Evolutionary conservation across 108 stramenopile species (phyloP), one percentile per base, ranked within the genome.

Genomic region (Skeletonema menzelii): DNA sequence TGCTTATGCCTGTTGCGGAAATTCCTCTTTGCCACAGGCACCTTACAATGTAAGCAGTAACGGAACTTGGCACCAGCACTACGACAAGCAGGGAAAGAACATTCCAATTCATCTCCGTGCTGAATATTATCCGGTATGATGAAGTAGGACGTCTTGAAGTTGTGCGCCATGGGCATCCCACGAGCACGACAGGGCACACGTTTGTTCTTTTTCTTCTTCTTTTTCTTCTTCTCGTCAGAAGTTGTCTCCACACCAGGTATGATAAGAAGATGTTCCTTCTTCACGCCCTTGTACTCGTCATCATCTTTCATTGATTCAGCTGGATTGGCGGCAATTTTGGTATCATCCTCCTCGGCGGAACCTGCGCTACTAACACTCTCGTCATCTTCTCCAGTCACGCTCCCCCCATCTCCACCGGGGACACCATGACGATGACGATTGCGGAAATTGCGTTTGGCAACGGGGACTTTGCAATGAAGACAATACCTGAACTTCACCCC

Each of bases 121-220:
- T 93, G 84, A 19, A 88, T 84, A 76, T 84, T 86, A 64, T 88
- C 89, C 3, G 92, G 85, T 47, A 93, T 90, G 31, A 91, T 86
- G 78, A 93, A 93, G 80, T 93, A 89, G 17, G 92, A 89, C 14
- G 89, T 89, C 65, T 89, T 89, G 74, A 94, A 94, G 56, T 91
- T 91, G 73, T 94, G 93, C 44, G 91, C 89, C 88, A 91, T 91
- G 26, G 93, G 90, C 88, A 94, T 88, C 22, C 93, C 90, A 10
- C 93, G 70, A 44, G 93, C 90, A 55, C 90, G 80, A 62, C 93
- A 94, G 13, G 93, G 93, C 12, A 94, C 89, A 34, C 67, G 69
- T 0, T 67, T 73, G 37, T n/a, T 34, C 11, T 73, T 73, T 40
- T 74, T 69, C 68, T 75, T 79, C 44, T 76, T 77, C 70, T 70